Conservation (phyloP, 371 early-diverging fungal genomes). For the Syncephalastrum monosporum region DNA sequence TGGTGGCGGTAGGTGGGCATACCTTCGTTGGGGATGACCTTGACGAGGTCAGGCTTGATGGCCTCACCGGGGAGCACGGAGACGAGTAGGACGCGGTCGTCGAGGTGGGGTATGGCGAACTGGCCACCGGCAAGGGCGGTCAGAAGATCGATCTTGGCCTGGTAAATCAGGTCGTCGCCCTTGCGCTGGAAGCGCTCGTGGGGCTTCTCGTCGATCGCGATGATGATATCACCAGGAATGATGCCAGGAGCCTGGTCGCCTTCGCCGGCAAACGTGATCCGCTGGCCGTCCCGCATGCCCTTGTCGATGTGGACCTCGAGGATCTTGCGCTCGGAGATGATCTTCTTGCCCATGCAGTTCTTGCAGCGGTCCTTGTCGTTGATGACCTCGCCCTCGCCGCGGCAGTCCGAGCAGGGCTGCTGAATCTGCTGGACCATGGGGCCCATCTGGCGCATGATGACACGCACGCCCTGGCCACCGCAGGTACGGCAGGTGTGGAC, state of each 20-base stretch:
- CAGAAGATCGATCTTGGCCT: constrained; percentile 87
- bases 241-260: constrained; percentile 84
- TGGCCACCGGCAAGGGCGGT: constrained; percentile 94
- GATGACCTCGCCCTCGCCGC: constrained; percentile 88
- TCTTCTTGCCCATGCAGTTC: constrained; percentile 86
- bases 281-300: constrained; percentile 96
- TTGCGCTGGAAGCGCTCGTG: constrained; percentile 85
- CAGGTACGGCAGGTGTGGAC: constrained; percentile 74
- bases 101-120: constrained; percentile 85
- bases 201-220: constrained; percentile 89
- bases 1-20: constrained; percentile 94
- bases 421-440: constrained; percentile 98
- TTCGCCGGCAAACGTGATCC: constrained; percentile 88
- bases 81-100: constrained; percentile 85
- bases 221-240: constrained; percentile 83
- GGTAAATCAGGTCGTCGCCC: constrained; percentile 82
- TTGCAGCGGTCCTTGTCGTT: constrained; percentile 86
- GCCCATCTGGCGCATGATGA: constrained; percentile 91
- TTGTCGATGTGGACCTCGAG: constrained; percentile 86
- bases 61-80: constrained; percentile 91
- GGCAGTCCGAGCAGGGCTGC: constrained; percentile 87
- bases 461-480: constrained; percentile 82
- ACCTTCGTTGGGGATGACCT: constrained; percentile 86
- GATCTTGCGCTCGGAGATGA: constrained; percentile 75
- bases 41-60: constrained; percentile 76